phyloP scores from a whole-genome alignment of 2,329 filamentous ascomycete genomes.

The Botrytis squamosa region DNA sequence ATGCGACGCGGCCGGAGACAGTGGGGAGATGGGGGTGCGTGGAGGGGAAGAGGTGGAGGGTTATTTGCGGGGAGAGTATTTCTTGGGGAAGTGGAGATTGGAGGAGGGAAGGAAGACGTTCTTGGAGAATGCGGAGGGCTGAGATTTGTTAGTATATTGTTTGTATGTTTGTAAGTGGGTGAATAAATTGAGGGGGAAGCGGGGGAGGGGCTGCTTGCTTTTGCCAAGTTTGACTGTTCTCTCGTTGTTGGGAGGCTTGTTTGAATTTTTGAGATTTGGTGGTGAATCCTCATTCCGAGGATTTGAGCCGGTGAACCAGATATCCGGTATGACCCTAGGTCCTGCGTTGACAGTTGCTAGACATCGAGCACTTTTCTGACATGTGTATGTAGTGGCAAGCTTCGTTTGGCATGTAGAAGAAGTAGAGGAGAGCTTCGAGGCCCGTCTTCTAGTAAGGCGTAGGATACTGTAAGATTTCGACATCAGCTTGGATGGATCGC shows the following conservation, averaged over 20 bases:
- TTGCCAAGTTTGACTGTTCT: conserved; percentile 54
- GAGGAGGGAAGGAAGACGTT: conserved; percentile 64
- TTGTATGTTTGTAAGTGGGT: background rate
- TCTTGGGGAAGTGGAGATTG: conserved; percentile 69
- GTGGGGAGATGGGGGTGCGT: conserved; percentile 86
- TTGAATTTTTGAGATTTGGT: background rate
- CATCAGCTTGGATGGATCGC: conserved; percentile 35
- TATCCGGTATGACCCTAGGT: conserved; percentile 38
- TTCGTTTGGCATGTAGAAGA: conserved; percentile 15
- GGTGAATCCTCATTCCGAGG: conserved; percentile 24
- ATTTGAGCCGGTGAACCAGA: conserved; percentile 48
- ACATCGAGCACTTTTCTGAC: conserved; percentile 24
- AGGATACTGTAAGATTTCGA: conserved; percentile 33
- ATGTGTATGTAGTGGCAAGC: background rate
- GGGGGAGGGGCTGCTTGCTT: conserved; percentile 30
- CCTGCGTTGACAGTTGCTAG: conserved; percentile 33
- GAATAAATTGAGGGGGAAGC: background rate
- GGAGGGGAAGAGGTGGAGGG: conserved; percentile 67
- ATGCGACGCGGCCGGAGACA: conserved; percentile 87
- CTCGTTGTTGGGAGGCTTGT: conserved; percentile 48
- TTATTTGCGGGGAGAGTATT: conserved; percentile 72
- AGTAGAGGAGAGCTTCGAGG: conserved; percentile 22
- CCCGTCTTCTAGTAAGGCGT: conserved; percentile 24
- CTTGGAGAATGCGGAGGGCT: conserved; percentile 65
- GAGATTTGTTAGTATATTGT: conserved; percentile 24